These are phyloP conservation scores for Pleurozium schreberi DNA, from an alignment of 225 moss, liverwort and hornwort species.

Conservation along the genomic window DNA sequence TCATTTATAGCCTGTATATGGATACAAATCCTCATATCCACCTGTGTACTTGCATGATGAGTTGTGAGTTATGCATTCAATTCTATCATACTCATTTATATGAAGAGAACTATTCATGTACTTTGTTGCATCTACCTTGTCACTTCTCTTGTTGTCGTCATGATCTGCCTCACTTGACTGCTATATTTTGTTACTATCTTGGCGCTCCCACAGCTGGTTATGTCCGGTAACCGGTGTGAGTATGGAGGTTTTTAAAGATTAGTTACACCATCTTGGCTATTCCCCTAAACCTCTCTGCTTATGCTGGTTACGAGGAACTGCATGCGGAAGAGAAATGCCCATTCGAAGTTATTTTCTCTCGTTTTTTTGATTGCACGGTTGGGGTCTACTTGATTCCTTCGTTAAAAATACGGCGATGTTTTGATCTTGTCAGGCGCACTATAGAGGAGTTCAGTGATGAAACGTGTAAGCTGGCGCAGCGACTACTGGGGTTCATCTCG, in stretches of 20 bases:
- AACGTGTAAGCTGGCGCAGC: slow-evolving; percentile 55
- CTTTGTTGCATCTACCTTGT: not conserved
- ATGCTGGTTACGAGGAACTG: not conserved
- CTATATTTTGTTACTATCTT: not conserved
- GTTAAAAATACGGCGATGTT: not conserved
- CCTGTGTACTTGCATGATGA: not conserved
- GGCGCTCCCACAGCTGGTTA: not conserved
- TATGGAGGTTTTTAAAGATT: not conserved
- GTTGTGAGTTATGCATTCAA: not conserved
- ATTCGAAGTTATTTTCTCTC: not conserved
- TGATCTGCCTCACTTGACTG: not conserved
- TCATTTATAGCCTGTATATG: not conserved
- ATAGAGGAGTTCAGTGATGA: slow-evolving; percentile 75
- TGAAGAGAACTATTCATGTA: not conserved
- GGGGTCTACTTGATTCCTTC: not conserved
- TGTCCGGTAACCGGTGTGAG: not conserved
- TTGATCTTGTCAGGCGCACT: slow-evolving; percentile 44
- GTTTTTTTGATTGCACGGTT: not conserved
- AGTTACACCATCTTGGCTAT: not conserved
- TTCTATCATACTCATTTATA: not conserved
- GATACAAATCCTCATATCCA: not conserved
- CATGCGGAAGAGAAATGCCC: not conserved
- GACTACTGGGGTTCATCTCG: slow-evolving; percentile 46
- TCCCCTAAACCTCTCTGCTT: not conserved
- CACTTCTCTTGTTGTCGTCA: not conserved